A percentile compares a stretch with the other conserved stretches of the same genome.
Conservation (phyloP, 805 yeast genomes). For the Wickerhamiella bombiphila region DNA sequence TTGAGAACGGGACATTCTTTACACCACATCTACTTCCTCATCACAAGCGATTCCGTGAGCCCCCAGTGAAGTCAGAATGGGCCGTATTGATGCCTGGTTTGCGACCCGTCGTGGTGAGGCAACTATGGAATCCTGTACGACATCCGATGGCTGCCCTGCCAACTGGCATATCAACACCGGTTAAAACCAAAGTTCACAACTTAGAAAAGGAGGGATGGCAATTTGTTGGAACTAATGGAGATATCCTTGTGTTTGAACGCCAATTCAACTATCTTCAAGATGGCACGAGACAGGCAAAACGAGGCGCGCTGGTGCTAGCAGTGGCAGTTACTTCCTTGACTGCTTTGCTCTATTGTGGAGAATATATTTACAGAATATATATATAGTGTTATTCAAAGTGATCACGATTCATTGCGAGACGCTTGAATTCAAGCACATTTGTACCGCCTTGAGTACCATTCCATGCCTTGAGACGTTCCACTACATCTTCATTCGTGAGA, state of each 20-base stretch:
- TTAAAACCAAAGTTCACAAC: constrained; percentile 25
- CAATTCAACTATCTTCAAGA: constrained; percentile 1
- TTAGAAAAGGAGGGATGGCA: constrained; percentile 37
- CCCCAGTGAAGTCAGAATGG: constrained; percentile 5
- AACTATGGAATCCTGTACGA: constrained; percentile 4
- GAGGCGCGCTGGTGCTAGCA: constrained; percentile 2
- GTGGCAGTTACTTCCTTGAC: constrained; percentile 9
- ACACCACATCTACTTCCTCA: constrained; percentile 26
- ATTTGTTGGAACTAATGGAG: constrained; percentile 32
- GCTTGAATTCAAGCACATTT: constrained; percentile 9
- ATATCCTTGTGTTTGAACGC: constrained; percentile 27
- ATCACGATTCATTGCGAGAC: constrained; percentile 8
- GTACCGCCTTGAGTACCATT: constrained; percentile 67
- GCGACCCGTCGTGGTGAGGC: constrained; percentile 3
- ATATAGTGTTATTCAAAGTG: constrained; percentile 2
- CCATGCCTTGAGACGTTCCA: constrained; percentile 53
- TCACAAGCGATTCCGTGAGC: neutral
- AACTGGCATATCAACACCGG: constrained; percentile 5
- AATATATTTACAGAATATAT: constrained; percentile 5
- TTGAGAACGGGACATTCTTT: constrained; percentile 31
- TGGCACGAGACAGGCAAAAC: constrained; percentile 1
- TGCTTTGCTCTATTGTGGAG: constrained; percentile 9
- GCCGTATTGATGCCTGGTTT: constrained; percentile 7
- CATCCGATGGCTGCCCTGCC: neutral
- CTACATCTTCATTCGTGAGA: constrained; percentile 44